A percentile compares a stretch with the other conserved stretches of the same genome.
Conservation (phyloP, 2,329 filamentous ascomycete species). For the Epichloe amarillans region DNA sequence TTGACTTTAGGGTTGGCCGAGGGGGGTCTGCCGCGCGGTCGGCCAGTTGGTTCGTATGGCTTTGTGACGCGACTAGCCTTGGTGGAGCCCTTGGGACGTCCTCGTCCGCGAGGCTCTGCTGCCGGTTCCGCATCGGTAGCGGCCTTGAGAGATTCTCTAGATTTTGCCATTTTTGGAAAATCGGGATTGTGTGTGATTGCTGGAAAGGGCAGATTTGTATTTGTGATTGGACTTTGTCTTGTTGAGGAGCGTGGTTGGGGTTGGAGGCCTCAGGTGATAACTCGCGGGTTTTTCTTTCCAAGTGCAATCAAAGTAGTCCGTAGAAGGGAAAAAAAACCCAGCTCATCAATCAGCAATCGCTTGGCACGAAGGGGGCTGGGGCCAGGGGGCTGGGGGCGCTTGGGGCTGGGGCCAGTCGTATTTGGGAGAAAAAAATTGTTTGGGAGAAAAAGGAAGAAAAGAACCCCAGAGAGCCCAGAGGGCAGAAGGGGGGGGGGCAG, state of each 20-base stretch:
- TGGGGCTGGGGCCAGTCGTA: too few relatives aligned
- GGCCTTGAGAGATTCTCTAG: constrained; percentile 1
- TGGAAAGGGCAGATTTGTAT: not conserved
- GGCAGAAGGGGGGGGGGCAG: not conserved
- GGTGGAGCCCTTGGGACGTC: not conserved
- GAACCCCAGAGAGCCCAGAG: not conserved
- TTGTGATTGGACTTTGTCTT: too few relatives aligned
- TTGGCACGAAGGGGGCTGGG: too few relatives aligned
- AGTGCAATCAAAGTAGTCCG: too few relatives aligned
- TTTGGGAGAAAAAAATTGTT: not conserved
- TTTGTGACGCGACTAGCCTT: constrained; percentile 16
- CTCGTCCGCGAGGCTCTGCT: constrained; percentile 1
- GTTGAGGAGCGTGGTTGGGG: too few relatives aligned
- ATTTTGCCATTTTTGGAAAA: constrained; percentile 1
- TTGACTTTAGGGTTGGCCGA: constrained; percentile 18
- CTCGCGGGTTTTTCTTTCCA: too few relatives aligned
- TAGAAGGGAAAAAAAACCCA: too few relatives aligned
- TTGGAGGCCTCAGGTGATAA: too few relatives aligned
- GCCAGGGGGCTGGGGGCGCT: too few relatives aligned
- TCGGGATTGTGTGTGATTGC: not conserved
- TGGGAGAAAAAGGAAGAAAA: not conserved
- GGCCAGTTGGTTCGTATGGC: constrained; percentile 23
- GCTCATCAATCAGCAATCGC: too few relatives aligned
- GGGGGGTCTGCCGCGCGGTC: constrained; percentile 31
- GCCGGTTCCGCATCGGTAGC: not conserved